phyloP scores from a whole-genome alignment of 805 yeast genomes.

The Hanseniaspora vineae region DNA sequence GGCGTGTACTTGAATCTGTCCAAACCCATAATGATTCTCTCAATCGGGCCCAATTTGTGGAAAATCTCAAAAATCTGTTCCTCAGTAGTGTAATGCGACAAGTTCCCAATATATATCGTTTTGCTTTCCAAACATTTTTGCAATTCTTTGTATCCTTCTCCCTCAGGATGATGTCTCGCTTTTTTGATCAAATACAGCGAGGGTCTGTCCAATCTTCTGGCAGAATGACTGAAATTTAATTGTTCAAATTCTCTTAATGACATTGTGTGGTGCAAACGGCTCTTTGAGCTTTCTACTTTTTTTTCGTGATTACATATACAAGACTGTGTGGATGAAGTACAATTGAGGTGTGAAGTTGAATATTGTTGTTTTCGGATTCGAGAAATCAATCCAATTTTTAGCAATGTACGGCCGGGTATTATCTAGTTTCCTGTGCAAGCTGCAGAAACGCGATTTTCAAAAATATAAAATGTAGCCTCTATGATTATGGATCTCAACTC shows the following conservation, averaged over 20 bases:
- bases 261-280: conserved; percentile 14
- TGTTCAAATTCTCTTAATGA: conserved; percentile 36
- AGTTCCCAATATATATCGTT: conserved; percentile 84
- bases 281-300: no score
- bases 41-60: conserved; percentile 66
- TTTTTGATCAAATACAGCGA: conserved; percentile 55
- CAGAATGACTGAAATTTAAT: conserved; percentile 47
- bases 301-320: not conserved
- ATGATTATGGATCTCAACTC: no score
- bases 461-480: no score
- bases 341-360: no score
- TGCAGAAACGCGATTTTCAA: no score
- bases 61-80: conserved; percentile 87
- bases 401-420: no score
- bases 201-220: conserved; percentile 58
- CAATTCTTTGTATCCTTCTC: conserved; percentile 54
- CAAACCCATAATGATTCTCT: conserved; percentile 83
- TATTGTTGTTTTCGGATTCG: no score
- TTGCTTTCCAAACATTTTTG: conserved; percentile 51
- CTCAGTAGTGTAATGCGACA: conserved; percentile 84
- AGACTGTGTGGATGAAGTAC: no score
- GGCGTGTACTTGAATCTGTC: conserved; percentile 87
- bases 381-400: no score
- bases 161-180: conserved; percentile 39
- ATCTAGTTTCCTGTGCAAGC: no score